phyloP scores from a whole-genome alignment of 1,284 basidiomycete species.

The Ganoderma resinaceum region DNA sequence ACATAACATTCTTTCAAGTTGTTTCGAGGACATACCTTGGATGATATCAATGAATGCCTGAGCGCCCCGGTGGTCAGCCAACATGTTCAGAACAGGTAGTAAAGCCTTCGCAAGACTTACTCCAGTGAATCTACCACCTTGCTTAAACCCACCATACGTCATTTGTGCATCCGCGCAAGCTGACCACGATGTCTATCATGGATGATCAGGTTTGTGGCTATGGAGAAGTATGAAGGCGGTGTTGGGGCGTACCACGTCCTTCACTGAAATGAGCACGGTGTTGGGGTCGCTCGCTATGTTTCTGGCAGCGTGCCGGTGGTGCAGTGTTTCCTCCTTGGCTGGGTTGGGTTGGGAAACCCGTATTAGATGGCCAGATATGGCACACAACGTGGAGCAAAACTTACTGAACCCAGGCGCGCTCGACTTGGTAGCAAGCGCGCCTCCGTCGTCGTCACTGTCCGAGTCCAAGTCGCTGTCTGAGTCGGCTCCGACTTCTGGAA shows the following conservation, averaged over 20 bases:
- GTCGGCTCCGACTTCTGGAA: background rate
- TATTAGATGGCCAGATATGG: background rate
- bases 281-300: background rate
- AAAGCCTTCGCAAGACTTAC: background rate
- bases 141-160: background rate
- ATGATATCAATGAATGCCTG: background rate
- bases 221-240: background rate
- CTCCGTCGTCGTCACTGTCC: no score
- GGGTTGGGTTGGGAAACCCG: background rate
- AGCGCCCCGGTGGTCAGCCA: background rate
- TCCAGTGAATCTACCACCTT: background rate
- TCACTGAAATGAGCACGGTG: background rate
- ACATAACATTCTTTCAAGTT: background rate
- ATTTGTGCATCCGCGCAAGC: background rate
- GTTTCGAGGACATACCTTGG: background rate
- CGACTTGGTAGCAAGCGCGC: background rate
- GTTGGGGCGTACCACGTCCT: background rate
- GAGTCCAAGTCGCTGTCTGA: no score
- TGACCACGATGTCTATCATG: background rate
- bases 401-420: background rate
- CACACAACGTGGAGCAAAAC: background rate
- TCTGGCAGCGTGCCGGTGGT: background rate
- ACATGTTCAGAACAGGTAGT: background rate
- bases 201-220: background rate
- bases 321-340: background rate